phyloP scores from a whole-genome alignment of 2,329 filamentous ascomycete species.

The Plenodomus biglobosus region DNA sequence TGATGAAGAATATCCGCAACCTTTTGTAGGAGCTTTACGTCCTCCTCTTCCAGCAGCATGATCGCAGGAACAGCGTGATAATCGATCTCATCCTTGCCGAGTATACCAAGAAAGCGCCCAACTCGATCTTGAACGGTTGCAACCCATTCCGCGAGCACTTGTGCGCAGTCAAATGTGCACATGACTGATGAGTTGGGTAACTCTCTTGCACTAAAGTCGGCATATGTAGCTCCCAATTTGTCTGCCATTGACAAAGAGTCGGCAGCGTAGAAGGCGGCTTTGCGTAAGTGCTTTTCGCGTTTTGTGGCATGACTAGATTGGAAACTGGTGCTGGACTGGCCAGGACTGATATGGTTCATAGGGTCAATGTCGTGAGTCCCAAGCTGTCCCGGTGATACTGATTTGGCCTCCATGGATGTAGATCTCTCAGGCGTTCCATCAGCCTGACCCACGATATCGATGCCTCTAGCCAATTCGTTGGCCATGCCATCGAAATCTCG shows the following conservation, averaged over 20 bases:
- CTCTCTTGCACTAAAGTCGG: conserved; percentile 79
- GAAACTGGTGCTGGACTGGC: conserved; percentile 34
- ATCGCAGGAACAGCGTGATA: conserved; percentile 78
- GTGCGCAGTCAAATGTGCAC: conserved; percentile 90
- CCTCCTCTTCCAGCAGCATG: conserved; percentile 89
- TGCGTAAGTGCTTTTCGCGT: conserved; percentile 83
- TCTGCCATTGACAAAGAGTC: conserved; percentile 89
- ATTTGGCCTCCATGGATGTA: conserved; percentile 35
- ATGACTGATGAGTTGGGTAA: conserved; percentile 87
- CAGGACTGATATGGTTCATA: conserved; percentile 29
- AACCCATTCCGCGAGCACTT: conserved; percentile 93
- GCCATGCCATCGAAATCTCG: conserved; percentile 91
- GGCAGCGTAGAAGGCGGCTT: conserved; percentile 93
- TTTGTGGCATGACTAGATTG: conserved; percentile 59
- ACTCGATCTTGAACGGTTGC: conserved; percentile 91
- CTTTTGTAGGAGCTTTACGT: conserved; percentile 80
- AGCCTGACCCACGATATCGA: conserved; percentile 72
- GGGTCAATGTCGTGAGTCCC: conserved; percentile 31
- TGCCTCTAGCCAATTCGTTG: conserved; percentile 77
- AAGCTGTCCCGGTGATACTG: conserved; percentile 26
- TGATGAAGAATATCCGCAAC: conserved; percentile 75
- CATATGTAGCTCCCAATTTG: conserved; percentile 80
- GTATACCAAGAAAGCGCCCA: conserved; percentile 82
- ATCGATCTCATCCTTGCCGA: conserved; percentile 81
- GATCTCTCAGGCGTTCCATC: conserved; percentile 60